Percentiles rank a stretch among this genome's conserved stretches.
Conservation (phyloP, 129 eudicot species). For the Smallanthus sonchifolius region DNA sequence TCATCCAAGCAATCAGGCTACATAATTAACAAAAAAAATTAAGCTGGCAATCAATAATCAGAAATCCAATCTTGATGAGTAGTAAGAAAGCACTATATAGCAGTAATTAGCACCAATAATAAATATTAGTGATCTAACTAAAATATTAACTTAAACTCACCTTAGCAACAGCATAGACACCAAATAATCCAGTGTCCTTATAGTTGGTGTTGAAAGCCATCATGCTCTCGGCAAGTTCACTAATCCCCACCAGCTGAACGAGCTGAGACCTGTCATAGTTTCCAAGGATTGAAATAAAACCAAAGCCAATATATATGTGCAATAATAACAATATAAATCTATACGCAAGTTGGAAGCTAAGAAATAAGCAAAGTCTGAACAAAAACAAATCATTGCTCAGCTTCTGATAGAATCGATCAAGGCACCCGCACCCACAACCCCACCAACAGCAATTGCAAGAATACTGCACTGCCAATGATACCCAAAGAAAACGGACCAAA, state of each 20-base stretch:
- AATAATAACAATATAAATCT: background rate
- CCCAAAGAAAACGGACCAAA: background rate
- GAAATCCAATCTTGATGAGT: background rate
- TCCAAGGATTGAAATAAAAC: background rate
- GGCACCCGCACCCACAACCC: background rate
- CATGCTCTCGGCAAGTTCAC: conserved; percentile 92
- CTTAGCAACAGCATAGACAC: conserved; percentile 96
- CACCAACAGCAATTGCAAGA: background rate
- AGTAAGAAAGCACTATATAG: background rate
- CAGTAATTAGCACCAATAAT: background rate
- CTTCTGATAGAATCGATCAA: background rate
- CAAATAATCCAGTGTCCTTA: conserved; percentile 92
- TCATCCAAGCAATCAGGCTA: conserved; percentile 77
- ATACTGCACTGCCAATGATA: background rate
- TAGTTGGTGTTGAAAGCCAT: conserved; percentile 98
- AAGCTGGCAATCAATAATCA: conserved; percentile 1
- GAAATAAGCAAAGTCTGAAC: background rate
- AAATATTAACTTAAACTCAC: conserved; percentile 25
- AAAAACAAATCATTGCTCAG: background rate
- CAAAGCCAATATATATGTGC: background rate
- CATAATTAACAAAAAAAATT: conserved; percentile 13
- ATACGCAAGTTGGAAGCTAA: background rate
- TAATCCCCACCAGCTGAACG: conserved; percentile 76
- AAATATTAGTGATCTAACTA: background rate
- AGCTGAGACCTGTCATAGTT: conserved; percentile 59